Percentiles rank a stretch among this genome's conserved stretches.
These are phyloP conservation scores for Hanseniaspora vineae DNA, from an alignment of 805 yeast genomes.

Conservation along the genomic window DNA sequence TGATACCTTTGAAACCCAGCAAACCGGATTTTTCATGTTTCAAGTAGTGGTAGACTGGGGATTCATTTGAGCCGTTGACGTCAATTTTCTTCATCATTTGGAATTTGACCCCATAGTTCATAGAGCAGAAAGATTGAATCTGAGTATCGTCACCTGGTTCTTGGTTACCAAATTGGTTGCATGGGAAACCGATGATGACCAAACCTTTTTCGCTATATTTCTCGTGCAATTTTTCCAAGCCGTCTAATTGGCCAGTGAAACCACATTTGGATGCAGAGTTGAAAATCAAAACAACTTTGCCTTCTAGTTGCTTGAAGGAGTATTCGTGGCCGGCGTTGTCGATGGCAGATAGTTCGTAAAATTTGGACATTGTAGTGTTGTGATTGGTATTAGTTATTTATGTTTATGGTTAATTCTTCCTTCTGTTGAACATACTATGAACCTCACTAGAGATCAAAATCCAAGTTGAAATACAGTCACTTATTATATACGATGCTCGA, in stretches of 20 bases:
- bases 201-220: slow-evolving; percentile 57
- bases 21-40: slow-evolving; percentile 47
- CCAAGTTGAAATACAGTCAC: too few species aligned
- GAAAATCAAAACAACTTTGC: slow-evolving; percentile 72
- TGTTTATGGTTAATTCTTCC: background rate
- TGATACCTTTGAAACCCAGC: slow-evolving; percentile 58
- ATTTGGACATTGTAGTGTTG: slow-evolving; percentile 32
- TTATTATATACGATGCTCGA: too few species aligned
- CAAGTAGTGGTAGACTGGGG: slow-evolving; percentile 57
- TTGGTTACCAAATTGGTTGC: slow-evolving; percentile 81
- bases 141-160: slow-evolving; percentile 60
- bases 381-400: background rate
- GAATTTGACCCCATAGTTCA: slow-evolving; percentile 70
- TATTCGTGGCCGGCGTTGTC: slow-evolving; percentile 48
- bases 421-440: too few species aligned
- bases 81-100: slow-evolving; percentile 67
- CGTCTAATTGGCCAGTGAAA: slow-evolving; percentile 68
- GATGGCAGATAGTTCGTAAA: slow-evolving; percentile 56
- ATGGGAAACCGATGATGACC: slow-evolving; percentile 71
- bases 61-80: slow-evolving; percentile 63
- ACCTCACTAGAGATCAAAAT: too few species aligned
- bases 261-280: slow-evolving; percentile 86
- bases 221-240: slow-evolving; percentile 54
- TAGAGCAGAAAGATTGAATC: slow-evolving; percentile 59
- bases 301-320: slow-evolving; percentile 49